Evolutionary conservation across 2,329 filamentous ascomycete species (phyloP).

Genomic region (Colletotrichum cordylinicola): DNA sequence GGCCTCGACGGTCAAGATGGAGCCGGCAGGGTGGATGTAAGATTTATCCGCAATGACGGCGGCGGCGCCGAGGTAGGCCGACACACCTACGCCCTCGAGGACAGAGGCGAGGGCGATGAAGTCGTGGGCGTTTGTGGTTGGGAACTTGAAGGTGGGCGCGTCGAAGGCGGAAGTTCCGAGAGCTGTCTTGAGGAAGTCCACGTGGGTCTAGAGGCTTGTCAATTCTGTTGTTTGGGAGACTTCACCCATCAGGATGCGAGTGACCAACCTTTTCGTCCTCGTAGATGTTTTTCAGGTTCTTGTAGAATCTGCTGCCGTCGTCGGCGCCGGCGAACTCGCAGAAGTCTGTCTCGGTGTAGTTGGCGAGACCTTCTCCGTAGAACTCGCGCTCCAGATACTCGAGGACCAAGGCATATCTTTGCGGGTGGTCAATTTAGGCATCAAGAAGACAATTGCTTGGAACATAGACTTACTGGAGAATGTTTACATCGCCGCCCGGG

Average conservation of each 20-base stretch:
- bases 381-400: slow-evolving; percentile 67
- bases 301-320: slow-evolving; percentile 52
- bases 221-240: background rate
- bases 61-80: slow-evolving; percentile 68
- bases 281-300: slow-evolving; percentile 61
- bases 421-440: background rate
- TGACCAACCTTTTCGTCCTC: slow-evolving; percentile 52
- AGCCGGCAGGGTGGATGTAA: slow-evolving; percentile 66
- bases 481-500: slow-evolving; percentile 30
- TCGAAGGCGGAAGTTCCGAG: slow-evolving; percentile 52
- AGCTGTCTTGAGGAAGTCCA: slow-evolving; percentile 57
- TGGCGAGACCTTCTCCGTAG: slow-evolving; percentile 64
- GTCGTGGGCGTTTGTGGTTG: slow-evolving; percentile 57
- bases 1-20: slow-evolving; percentile 69
- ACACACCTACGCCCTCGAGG: slow-evolving; percentile 70
- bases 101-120: slow-evolving; percentile 69
- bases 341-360: slow-evolving; percentile 61
- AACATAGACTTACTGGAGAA: slow-evolving; percentile 31
- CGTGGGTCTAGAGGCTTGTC: slow-evolving; percentile 48
- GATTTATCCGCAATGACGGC: slow-evolving; percentile 59
- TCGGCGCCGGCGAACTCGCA: slow-evolving; percentile 51
- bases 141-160: slow-evolving; percentile 54
- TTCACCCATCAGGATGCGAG: background rate
- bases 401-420: slow-evolving; percentile 50
- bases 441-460: background rate